Conservation (phyloP, 2,329 filamentous ascomycete genomes). For the Ceratocystis ficicola region DNA sequence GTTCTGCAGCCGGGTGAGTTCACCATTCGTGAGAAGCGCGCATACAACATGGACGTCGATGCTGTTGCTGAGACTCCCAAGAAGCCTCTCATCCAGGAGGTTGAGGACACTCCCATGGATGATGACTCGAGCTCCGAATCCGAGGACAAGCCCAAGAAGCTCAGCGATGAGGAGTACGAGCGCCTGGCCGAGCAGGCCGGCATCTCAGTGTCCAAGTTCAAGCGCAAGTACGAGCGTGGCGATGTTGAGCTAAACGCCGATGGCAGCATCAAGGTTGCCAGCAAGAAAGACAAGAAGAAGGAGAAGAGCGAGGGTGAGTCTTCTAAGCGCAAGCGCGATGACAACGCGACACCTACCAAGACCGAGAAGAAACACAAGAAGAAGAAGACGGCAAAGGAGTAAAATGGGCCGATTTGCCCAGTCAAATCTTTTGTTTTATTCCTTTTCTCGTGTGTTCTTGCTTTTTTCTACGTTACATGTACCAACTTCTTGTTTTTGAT, state of each 20-base stretch:
- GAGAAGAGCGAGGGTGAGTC: constrained; percentile 39
- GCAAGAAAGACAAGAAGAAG: constrained; percentile 69
- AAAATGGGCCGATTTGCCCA: constrained; percentile 1
- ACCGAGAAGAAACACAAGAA: constrained; percentile 46
- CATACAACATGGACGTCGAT: constrained; percentile 92
- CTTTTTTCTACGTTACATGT: constrained; percentile 19
- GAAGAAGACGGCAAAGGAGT: constrained; percentile 30
- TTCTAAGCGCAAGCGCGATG: constrained; percentile 55
- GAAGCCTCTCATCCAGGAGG: constrained; percentile 39
- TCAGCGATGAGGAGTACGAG: constrained; percentile 32
- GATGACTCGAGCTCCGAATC: constrained; percentile 31
- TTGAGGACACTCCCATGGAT: constrained; percentile 31
- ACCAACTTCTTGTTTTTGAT: constrained; percentile 20
- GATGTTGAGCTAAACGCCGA: constrained; percentile 56
- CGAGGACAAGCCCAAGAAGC: constrained; percentile 26
- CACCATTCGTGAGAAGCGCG: constrained; percentile 81
- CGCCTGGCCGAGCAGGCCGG: constrained; percentile 53
- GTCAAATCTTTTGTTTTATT: constrained; percentile 3
- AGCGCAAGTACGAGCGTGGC: constrained; percentile 64
- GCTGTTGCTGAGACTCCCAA: constrained; percentile 47
- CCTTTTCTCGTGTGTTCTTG: constrained; percentile 18
- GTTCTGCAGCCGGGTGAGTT: constrained; percentile 58
- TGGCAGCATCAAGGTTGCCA: constrained; percentile 53
- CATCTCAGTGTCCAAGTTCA: constrained; percentile 63
- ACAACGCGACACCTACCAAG: constrained; percentile 38